Percentiles rank a stretch among this genome's conserved stretches.
phyloP scores from a whole-genome alignment of 2,329 filamentous ascomycete genomes.

The Monilinia fructigena region DNA sequence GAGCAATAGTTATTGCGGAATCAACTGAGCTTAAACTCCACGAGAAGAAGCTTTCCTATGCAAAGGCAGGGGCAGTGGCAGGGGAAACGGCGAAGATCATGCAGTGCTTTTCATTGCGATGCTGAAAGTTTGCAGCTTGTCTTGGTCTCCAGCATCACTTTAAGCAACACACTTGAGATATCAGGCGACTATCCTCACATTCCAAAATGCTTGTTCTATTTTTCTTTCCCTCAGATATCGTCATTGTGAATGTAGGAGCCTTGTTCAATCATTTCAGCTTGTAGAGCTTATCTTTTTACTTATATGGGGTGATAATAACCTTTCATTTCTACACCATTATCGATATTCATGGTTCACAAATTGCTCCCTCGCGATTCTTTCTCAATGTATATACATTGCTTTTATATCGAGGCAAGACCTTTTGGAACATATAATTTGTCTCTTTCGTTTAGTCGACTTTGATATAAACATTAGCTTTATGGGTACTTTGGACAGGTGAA shows the following conservation, averaged over 20 bases:
- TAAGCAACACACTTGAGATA: too few relatives aligned
- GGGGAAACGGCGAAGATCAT: not conserved
- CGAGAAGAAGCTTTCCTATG: too few relatives aligned
- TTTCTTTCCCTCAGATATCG: not conserved
- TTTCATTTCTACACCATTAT: constrained; percentile 66
- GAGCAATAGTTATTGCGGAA: not conserved
- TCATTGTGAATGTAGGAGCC: not conserved
- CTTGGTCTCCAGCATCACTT: too few relatives aligned
- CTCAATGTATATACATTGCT: constrained; percentile 54
- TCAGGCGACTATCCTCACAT: too few relatives aligned
- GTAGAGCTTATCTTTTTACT: constrained; percentile 67
- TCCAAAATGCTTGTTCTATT: not conserved
- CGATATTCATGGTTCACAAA: constrained; percentile 64
- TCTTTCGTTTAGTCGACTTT: constrained; percentile 71
- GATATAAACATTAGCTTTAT: constrained; percentile 70
- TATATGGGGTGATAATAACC: constrained; percentile 70
- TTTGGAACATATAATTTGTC: constrained; percentile 82
- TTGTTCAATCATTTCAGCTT: not conserved
- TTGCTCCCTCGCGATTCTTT: constrained; percentile 62
- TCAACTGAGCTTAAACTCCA: not conserved
- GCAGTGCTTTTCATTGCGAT: too few relatives aligned
- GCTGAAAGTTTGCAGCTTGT: too few relatives aligned
- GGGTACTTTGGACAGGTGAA: constrained; percentile 54
- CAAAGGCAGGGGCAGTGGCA: not conserved
- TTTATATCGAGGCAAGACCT: constrained; percentile 60